Conservation (phyloP, 176 grass and related monocot genomes). For the Zizania latifolia region DNA sequence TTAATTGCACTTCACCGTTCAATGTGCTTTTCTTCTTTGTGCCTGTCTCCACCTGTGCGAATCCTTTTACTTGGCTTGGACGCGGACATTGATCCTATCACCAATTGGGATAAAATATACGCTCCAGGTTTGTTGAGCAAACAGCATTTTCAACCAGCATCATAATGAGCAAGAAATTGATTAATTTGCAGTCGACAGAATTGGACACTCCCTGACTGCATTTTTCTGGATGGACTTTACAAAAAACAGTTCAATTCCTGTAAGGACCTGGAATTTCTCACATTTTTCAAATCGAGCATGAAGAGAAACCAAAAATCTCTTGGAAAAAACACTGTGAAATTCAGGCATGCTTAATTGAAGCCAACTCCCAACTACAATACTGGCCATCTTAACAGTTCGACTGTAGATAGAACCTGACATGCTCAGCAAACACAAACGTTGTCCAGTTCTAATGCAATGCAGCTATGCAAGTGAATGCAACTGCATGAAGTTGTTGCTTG, state of each 20-base stretch:
- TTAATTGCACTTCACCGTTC: not conserved
- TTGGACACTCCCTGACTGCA: constrained; percentile 8
- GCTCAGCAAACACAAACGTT: not conserved
- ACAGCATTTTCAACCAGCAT: constrained; percentile 1
- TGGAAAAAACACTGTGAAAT: not conserved
- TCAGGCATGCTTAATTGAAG: too few species aligned
- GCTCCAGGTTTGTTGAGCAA: not conserved
- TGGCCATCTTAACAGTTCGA: not conserved
- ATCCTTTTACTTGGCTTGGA: constrained; percentile 32
- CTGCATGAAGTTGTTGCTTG: constrained; percentile 1
- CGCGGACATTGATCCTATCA: constrained; percentile 30
- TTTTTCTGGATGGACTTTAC: not conserved
- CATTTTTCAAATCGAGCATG: not conserved
- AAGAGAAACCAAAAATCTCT: not conserved
- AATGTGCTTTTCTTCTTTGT: not conserved
- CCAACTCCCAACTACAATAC: not conserved
- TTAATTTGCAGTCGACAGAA: constrained; percentile 10
- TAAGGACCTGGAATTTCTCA: not conserved
- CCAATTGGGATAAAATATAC: not conserved
- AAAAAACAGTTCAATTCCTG: not conserved
- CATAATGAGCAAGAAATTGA: constrained; percentile 9
- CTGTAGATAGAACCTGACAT: not conserved
- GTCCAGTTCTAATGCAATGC: constrained; percentile 2
- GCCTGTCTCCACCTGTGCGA: not conserved
- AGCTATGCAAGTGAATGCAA: not conserved